phyloP scores from a whole-genome alignment of 2,329 filamentous ascomycete species.

The Geosmithia flava region DNA sequence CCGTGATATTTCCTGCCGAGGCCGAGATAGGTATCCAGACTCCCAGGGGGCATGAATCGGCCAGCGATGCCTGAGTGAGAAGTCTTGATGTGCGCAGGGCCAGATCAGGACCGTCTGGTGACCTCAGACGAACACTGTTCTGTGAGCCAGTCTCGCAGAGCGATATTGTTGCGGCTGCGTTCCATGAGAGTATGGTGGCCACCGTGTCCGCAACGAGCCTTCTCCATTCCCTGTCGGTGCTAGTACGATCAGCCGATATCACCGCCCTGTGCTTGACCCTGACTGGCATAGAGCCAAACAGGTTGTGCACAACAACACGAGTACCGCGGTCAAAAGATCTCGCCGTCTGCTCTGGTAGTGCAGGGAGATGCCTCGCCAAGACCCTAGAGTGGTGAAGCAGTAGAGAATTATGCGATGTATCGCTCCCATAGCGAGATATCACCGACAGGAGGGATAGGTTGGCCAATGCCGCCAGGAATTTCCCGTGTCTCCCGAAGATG shows the following conservation, averaged over 20 bases:
- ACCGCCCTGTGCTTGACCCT: slow-evolving; percentile 68
- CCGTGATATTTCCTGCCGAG: slow-evolving; percentile 43
- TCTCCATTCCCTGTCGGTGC: slow-evolving; percentile 53
- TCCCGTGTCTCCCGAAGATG: slow-evolving; percentile 56
- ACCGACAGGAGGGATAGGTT: slow-evolving; percentile 67
- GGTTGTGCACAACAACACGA: slow-evolving; percentile 59
- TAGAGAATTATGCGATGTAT: slow-evolving; percentile 52
- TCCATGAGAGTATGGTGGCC: slow-evolving; percentile 61
- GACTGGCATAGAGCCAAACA: slow-evolving; percentile 87
- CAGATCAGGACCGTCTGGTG: slow-evolving; percentile 8
- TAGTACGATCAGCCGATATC: slow-evolving; percentile 32
- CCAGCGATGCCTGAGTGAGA: slow-evolving; percentile 53
- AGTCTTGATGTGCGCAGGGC: slow-evolving; percentile 28
- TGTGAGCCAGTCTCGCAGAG: slow-evolving; percentile 36
- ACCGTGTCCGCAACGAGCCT: slow-evolving; percentile 45
- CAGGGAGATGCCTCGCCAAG: slow-evolving; percentile 51
- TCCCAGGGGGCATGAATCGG: slow-evolving; percentile 33
- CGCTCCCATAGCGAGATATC: slow-evolving; percentile 52
- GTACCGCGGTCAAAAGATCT: slow-evolving; percentile 55
- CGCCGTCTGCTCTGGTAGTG: slow-evolving; percentile 44
- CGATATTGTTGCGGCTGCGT: slow-evolving; percentile 38
- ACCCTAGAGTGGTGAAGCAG: slow-evolving; percentile 57
- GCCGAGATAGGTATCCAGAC: slow-evolving; percentile 64
- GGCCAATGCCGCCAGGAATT: slow-evolving; percentile 66
- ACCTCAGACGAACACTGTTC: slow-evolving; percentile 24